Conservation (phyloP, 345 rosid species). For the Erucastrum elatum region DNA sequence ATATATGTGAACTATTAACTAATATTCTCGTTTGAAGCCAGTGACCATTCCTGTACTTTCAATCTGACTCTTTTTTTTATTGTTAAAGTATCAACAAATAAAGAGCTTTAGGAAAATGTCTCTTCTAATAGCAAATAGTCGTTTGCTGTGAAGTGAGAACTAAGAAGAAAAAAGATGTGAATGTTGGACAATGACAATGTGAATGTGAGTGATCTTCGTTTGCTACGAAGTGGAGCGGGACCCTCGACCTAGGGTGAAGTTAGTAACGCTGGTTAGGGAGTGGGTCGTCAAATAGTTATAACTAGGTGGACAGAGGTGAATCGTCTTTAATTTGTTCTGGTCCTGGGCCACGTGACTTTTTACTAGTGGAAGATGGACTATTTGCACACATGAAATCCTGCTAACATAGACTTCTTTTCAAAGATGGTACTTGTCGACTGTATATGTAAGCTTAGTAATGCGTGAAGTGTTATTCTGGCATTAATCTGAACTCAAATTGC, state of each 20-base stretch:
- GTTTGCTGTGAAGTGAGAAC: background rate
- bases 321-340: slow-evolving; percentile 26
- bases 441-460: background rate
- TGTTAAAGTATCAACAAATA: background rate
- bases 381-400: background rate
- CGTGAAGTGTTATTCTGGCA: background rate
- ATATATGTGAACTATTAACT: slow-evolving; percentile 12
- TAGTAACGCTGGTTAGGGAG: slow-evolving; percentile 21
- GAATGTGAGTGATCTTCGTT: slow-evolving; percentile 17
- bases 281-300: slow-evolving; percentile 28
- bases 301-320: slow-evolving; percentile 17
- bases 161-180: background rate
- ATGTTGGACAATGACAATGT: slow-evolving; percentile 9
- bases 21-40: slow-evolving; percentile 34
- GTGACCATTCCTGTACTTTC: slow-evolving; percentile 25
- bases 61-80: slow-evolving; percentile 12
- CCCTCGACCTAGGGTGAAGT: background rate
- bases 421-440: background rate
- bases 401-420: background rate
- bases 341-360: slow-evolving; percentile 26
- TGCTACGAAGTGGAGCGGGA: slow-evolving; percentile 15
- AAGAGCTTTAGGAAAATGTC: background rate
- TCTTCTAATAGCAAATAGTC: slow-evolving; percentile 17
- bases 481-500: background rate
- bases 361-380: slow-evolving; percentile 12